phyloP scores from a whole-genome alignment of 2,329 filamentous ascomycete genomes.

The Penicillium occitanis region DNA sequence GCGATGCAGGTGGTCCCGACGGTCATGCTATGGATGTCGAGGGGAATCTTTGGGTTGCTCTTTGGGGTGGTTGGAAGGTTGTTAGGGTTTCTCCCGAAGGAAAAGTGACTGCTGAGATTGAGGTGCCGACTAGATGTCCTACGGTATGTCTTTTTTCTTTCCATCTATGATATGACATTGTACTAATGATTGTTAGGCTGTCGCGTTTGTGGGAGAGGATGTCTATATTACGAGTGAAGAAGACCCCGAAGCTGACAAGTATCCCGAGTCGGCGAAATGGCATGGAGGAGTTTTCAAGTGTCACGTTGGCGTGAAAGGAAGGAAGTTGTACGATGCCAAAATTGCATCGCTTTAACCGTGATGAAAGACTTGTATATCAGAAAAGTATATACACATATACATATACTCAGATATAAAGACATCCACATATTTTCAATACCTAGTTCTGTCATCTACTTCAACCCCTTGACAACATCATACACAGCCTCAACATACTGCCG shows the following conservation, averaged over 20 bases:
- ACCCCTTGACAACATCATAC: constrained; percentile 29
- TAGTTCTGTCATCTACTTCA: background rate
- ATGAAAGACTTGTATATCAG: background rate
- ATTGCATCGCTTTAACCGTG: constrained; percentile 1
- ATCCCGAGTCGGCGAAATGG: constrained; percentile 18
- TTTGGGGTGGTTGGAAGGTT: constrained; percentile 71
- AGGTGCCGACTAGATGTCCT: constrained; percentile 59
- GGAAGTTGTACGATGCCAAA: constrained; percentile 16
- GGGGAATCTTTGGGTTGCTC: constrained; percentile 76
- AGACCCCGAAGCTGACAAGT: constrained; percentile 20
- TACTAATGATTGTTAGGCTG: constrained; percentile 12
- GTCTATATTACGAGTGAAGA: constrained; percentile 21
- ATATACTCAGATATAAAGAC: background rate
- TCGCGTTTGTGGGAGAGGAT: constrained; percentile 20
- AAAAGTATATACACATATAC: background rate
- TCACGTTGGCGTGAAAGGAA: constrained; percentile 19
- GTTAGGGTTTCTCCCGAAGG: constrained; percentile 67
- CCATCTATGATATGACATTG: background rate
- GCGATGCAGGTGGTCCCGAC: constrained; percentile 61
- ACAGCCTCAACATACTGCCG: constrained; percentile 34
- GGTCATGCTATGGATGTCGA: constrained; percentile 76
- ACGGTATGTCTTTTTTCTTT: constrained; percentile 8
- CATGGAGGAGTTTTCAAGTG: constrained; percentile 21
- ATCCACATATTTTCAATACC: background rate
- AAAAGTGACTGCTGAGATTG: constrained; percentile 67